Evolutionary conservation across 495 filamentous ascomycete genomes (phyloP).

Genomic region (Xylaria flabelliformis): DNA sequence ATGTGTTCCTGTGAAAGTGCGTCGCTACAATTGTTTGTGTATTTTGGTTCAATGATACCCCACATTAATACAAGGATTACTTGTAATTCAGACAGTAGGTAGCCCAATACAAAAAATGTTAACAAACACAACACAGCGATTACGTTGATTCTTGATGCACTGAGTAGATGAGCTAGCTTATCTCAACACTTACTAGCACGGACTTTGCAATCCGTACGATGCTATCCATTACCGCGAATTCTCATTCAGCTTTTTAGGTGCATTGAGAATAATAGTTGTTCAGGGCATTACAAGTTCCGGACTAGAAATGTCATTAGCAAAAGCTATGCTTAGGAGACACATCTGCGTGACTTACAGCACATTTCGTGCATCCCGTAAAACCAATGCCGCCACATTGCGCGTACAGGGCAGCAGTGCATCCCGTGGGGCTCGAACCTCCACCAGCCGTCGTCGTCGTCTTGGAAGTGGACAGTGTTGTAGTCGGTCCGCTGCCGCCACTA

Average conservation of each 20-base stretch:
- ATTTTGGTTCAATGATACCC: slow-evolving; percentile 22
- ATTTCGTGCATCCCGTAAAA: slow-evolving; percentile 51
- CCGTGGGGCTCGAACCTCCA: slow-evolving; percentile 32
- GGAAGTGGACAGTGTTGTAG: slow-evolving; percentile 23
- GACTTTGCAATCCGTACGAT: neutral
- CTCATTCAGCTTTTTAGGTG: slow-evolving; percentile 28
- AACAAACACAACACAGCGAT: neutral
- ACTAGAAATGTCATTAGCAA: slow-evolving; percentile 30
- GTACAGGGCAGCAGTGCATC: slow-evolving; percentile 46
- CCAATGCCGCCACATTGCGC: slow-evolving; percentile 55
- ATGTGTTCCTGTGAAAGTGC: slow-evolving; percentile 1
- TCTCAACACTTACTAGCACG: neutral
- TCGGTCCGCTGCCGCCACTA: slow-evolving; percentile 18
- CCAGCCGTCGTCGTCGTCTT: slow-evolving; percentile 34
- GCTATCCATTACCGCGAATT: neutral
- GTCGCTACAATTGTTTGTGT: neutral
- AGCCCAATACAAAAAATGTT: slow-evolving; percentile 6
- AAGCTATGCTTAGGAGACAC: neutral
- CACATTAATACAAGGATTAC: neutral
- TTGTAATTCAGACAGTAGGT: slow-evolving; percentile 2
- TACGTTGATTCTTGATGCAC: neutral
- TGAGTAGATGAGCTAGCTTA: neutral
- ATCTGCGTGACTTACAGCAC: slow-evolving; percentile 42
- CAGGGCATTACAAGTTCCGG: slow-evolving; percentile 32
- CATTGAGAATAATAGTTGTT: slow-evolving; percentile 51